Conservation (phyloP, 2,329 filamentous ascomycete genomes). For the Ophiostoma sp. region DNA sequence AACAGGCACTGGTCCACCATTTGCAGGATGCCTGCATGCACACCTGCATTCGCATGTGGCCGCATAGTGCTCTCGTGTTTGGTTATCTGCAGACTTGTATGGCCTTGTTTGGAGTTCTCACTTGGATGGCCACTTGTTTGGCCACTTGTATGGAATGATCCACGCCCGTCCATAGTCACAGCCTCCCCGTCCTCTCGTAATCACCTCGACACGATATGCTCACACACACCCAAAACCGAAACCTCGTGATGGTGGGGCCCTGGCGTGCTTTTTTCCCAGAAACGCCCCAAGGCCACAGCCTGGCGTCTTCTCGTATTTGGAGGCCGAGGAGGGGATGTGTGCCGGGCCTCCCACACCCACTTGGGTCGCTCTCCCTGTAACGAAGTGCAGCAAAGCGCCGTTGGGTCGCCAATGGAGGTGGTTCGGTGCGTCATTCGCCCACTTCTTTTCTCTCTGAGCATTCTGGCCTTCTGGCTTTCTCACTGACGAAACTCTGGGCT, state of each 20-base stretch:
- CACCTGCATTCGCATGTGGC: not conserved
- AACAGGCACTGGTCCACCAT: not conserved
- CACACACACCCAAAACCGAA: conserved; percentile 7
- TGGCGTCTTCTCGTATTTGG: not conserved
- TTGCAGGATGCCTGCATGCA: not conserved
- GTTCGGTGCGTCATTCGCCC: conserved; percentile 2
- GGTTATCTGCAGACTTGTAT: not conserved
- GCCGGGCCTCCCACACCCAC: conserved; percentile 8
- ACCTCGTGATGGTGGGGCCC: conserved; percentile 16
- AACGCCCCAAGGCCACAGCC: not conserved
- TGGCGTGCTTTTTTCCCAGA: not conserved
- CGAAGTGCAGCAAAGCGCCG: not conserved
- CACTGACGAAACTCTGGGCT: not conserved
- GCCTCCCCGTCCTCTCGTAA: not conserved
- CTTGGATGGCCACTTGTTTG: too few species aligned
- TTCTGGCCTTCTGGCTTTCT: not conserved
- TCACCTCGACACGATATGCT: not conserved
- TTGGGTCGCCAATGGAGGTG: not conserved
- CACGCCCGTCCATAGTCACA: not conserved
- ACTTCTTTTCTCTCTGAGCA: not conserved
- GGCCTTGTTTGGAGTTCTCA: not conserved
- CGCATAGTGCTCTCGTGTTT: conserved; percentile 2
- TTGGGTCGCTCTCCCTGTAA: not conserved
- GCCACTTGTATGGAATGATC: not conserved
- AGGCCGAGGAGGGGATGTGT: not conserved